phyloP scores from a whole-genome alignment of 768 basidiomycete genomes.

The Mycena olivaceomarginata region DNA sequence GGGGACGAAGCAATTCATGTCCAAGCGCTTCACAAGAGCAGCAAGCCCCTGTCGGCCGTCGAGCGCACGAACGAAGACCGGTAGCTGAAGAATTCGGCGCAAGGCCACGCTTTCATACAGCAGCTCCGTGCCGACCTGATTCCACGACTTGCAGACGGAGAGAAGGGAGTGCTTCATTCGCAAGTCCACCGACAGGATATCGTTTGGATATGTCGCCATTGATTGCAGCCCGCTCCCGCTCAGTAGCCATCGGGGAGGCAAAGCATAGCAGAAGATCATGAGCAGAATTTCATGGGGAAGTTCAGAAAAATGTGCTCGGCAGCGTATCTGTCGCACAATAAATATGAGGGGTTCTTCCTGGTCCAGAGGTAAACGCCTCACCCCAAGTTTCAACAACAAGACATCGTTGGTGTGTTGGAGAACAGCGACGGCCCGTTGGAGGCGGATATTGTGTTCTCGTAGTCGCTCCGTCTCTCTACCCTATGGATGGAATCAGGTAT shows the following conservation, averaged over 20 bases:
- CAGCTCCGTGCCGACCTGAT: neutral
- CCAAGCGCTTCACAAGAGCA: neutral
- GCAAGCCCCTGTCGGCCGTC: neutral
- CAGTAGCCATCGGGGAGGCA: neutral
- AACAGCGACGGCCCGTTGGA: no score
- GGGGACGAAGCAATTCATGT: constrained; percentile 17
- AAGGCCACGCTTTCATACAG: neutral
- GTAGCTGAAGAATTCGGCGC: neutral
- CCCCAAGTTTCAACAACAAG: neutral
- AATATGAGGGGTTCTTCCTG: neutral
- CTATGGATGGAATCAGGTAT: no score
- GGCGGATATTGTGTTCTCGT: no score
- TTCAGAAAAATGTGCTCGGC: neutral
- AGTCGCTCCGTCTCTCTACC: no score
- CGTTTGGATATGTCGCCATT: neutral
- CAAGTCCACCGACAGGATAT: neutral
- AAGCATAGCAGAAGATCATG: neutral
- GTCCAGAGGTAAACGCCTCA: neutral
- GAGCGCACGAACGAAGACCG: constrained; percentile 8
- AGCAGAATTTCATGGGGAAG: constrained; percentile 10
- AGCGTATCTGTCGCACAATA: neutral
- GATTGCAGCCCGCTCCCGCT: neutral
- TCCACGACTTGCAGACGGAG: constrained; percentile 14
- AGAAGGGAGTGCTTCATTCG: constrained; percentile 3
- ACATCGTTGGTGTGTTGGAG: neutral